phyloP scores from a whole-genome alignment of 768 basidiomycete genomes.

The Xanthoconium stramineum region DNA sequence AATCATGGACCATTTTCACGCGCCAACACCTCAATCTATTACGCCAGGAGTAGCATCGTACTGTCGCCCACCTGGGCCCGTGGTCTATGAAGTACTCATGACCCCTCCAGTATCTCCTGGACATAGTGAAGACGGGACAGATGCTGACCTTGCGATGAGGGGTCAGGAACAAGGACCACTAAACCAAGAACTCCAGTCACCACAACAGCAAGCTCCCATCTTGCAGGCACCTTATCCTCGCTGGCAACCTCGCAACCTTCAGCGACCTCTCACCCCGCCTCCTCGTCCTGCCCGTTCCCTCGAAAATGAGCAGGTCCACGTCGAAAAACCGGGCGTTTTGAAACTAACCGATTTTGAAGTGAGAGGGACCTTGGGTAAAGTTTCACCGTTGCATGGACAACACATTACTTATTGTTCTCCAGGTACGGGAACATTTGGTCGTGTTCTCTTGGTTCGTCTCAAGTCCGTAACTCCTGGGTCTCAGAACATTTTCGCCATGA shows the following conservation, averaged over 20 bases:
- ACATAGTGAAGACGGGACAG: conserved; percentile 40
- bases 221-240: conserved; percentile 7
- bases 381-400: conserved; percentile 19
- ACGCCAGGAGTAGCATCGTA: conserved; percentile 17
- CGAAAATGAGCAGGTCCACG: conserved; percentile 68
- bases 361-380: conserved; percentile 66
- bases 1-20: conserved; percentile 26
- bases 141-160: conserved; percentile 13
- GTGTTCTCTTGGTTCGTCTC: conserved; percentile 86
- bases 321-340: conserved; percentile 53
- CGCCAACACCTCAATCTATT: conserved; percentile 19
- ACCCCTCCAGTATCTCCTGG: conserved; percentile 69
- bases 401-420: conserved; percentile 1
- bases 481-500: conserved; percentile 73
- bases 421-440: conserved; percentile 97
- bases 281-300: conserved; percentile 49
- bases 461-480: conserved; percentile 44
- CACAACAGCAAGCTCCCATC: conserved; percentile 1
- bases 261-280: conserved; percentile 28
- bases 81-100: conserved; percentile 56
- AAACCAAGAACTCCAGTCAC: conserved; percentile 7
- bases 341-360: conserved; percentile 79
- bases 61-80: conserved; percentile 40
- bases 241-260: conserved; percentile 8
- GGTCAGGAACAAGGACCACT: conserved; percentile 13